phyloP scores from a whole-genome alignment of 1,284 basidiomycete genomes.

The Ustilago curta region DNA sequence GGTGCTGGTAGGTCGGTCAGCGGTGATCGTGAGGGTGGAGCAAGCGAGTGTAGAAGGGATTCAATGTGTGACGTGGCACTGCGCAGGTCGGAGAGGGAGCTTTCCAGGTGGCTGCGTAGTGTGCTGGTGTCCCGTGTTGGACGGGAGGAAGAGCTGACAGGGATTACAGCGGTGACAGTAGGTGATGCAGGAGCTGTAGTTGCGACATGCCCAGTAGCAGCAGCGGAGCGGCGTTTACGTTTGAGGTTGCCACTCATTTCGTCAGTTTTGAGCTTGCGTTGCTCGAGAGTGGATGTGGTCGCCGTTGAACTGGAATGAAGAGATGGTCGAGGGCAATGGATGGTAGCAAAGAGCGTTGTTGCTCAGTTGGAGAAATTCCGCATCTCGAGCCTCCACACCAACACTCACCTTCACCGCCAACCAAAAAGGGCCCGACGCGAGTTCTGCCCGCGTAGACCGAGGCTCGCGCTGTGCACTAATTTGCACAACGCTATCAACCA shows the following conservation, averaged over 20 bases:
- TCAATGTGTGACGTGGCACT: constrained; percentile 7
- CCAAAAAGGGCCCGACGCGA: background rate
- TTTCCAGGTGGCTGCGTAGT: constrained; percentile 2
- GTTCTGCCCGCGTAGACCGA: background rate
- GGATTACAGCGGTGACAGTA: too few relatives aligned
- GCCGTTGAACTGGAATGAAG: background rate
- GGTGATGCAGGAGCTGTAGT: background rate
- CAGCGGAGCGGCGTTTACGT: constrained; percentile 12
- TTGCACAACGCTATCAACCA: background rate
- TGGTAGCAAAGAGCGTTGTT: background rate
- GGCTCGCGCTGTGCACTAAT: background rate
- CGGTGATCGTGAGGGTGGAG: background rate
- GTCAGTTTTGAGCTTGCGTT: too few relatives aligned
- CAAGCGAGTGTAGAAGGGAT: background rate
- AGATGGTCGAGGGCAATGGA: background rate
- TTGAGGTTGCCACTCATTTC: constrained; percentile 16
- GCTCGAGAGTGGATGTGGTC: too few relatives aligned
- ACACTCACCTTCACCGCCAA: constrained; percentile 8
- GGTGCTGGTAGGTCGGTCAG: background rate
- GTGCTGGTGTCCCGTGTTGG: background rate
- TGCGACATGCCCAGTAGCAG: background rate
- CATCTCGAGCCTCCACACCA: constrained; percentile 26
- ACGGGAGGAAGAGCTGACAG: background rate
- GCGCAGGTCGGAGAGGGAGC: constrained; percentile 6
- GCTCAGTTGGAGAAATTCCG: background rate